phyloP scores from a whole-genome alignment of 352 stramenopile genomes.

The Globisporangium acanthophoron region DNA sequence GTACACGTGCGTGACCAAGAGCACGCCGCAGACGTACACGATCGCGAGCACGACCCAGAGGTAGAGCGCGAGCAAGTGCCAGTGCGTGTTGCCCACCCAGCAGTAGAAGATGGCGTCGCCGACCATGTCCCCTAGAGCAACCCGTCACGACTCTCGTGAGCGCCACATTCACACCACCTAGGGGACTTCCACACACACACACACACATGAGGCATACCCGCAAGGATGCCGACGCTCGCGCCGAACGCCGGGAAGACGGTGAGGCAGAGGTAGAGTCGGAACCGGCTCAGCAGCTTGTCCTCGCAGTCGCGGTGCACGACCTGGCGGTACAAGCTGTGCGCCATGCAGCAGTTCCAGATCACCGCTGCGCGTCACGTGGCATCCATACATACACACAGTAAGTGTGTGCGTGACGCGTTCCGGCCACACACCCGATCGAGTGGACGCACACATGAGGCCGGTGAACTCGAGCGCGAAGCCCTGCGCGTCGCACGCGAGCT shows the following conservation, averaged over 20 bases:
- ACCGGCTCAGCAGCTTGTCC: conserved; percentile 43
- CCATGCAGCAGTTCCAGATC: conserved; percentile 66
- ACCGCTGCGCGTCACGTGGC: conserved; percentile 21
- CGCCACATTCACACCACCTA: background rate
- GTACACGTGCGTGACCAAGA: conserved; percentile 54
- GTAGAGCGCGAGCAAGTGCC: conserved; percentile 60
- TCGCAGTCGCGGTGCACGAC: conserved; percentile 67
- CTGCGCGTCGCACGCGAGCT: conserved; percentile 41
- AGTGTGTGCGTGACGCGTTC: background rate
- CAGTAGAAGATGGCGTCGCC: conserved; percentile 70
- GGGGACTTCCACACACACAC: background rate
- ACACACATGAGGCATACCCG: conserved; percentile 12
- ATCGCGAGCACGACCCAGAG: conserved; percentile 56
- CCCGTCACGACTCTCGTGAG: background rate
- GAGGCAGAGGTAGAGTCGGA: conserved; percentile 52
- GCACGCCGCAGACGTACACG: conserved; percentile 60
- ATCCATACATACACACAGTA: background rate
- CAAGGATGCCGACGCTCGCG: conserved; percentile 31
- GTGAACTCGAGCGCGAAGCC: conserved; percentile 46
- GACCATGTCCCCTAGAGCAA: conserved; percentile 13
- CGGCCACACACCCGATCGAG: background rate
- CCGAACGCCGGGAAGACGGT: conserved; percentile 37
- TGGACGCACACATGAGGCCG: conserved; percentile 45
- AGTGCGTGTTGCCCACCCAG: conserved; percentile 46
- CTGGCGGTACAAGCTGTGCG: conserved; percentile 67